A percentile compares a stretch with the other conserved stretches of the same genome.
Evolutionary conservation across 2,329 filamentous ascomycete genomes (phyloP).

Genomic region (Coleophoma eucalyptorum): DNA sequence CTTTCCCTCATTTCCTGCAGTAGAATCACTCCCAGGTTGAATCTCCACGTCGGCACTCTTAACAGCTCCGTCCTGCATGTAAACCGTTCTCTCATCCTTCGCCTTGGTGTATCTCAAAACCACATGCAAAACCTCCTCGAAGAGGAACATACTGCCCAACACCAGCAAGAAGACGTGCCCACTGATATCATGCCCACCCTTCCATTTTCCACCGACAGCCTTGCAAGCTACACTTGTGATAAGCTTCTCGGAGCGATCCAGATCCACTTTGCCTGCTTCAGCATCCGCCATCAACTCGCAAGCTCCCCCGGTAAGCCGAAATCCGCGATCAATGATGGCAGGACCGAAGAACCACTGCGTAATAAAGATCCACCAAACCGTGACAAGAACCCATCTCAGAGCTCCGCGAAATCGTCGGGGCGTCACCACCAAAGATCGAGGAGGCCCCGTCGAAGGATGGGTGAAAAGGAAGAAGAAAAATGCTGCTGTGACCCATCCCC

Average conservation of each 20-base stretch:
- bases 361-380: conserved; percentile 75
- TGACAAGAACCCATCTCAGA: conserved; percentile 68
- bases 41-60: conserved; percentile 52
- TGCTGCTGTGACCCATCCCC: conserved; percentile 82
- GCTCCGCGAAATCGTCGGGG: conserved; percentile 51
- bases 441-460: conserved; percentile 55
- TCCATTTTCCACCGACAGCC: conserved; percentile 77
- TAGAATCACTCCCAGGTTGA: conserved; percentile 7
- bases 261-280: conserved; percentile 39
- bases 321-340: conserved; percentile 83
- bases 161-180: conserved; percentile 94
- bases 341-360: conserved; percentile 98
- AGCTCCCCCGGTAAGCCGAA: conserved; percentile 80
- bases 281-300: conserved; percentile 61
- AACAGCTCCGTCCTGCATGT: conserved; percentile 62
- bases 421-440: conserved; percentile 32
- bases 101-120: conserved; percentile 43
- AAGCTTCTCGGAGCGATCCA: conserved; percentile 43
- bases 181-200: conserved; percentile 92
- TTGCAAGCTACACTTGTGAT: conserved; percentile 80
- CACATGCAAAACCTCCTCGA: conserved; percentile 71
- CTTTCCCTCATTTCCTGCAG: conserved; percentile 9
- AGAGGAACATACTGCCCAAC: conserved; percentile 74
- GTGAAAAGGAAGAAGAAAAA: conserved; percentile 68
- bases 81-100: conserved; percentile 60